These are phyloP conservation scores for Dujonia santamariae DNA, from an alignment of 1,139 yeast genomes.

Conservation along the genomic window DNA sequence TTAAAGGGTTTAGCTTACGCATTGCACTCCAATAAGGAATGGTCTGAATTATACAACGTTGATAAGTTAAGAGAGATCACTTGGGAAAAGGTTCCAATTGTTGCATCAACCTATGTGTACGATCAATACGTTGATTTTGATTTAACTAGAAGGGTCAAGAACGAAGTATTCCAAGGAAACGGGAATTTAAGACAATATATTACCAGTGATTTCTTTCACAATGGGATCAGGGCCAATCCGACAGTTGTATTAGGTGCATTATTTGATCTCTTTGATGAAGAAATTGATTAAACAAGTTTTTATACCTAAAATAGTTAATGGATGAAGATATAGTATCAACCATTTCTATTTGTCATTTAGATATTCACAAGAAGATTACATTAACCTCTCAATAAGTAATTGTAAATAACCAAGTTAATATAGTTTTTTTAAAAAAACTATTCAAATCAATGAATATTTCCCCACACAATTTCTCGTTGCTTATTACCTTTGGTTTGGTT, in stretches of 20 bases:
- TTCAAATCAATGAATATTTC: no score
- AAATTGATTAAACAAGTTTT: slow-evolving; percentile 33
- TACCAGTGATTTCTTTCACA: slow-evolving; percentile 52
- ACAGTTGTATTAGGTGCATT: slow-evolving; percentile 38
- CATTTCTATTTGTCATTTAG: no score
- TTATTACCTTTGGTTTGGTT: no score
- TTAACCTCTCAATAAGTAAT: no score
- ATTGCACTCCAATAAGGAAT: slow-evolving; percentile 36
- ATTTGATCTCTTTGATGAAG: slow-evolving; percentile 39
- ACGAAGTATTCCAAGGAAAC: slow-evolving; percentile 23
- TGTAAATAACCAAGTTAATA: no score
- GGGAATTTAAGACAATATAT: slow-evolving; percentile 41
- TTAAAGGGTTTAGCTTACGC: slow-evolving; percentile 40
- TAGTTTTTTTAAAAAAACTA: no score
- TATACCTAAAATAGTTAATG: no score
- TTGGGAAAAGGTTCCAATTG: slow-evolving; percentile 45
- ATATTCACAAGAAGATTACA: no score
- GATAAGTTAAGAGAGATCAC: slow-evolving; percentile 23
- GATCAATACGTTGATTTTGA: slow-evolving; percentile 57
- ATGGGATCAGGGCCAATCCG: slow-evolving; percentile 46
- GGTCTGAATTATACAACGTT: slow-evolving; percentile 43
- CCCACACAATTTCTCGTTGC: no score
- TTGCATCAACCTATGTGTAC: slow-evolving; percentile 46
- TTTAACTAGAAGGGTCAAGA: slow-evolving; percentile 32
- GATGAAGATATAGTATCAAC: no score